Evolutionary conservation across 371 early-diverging fungal genomes (phyloP), one percentile per base, ranked within the genome.

Genomic region (Fennellomyces sp.): DNA sequence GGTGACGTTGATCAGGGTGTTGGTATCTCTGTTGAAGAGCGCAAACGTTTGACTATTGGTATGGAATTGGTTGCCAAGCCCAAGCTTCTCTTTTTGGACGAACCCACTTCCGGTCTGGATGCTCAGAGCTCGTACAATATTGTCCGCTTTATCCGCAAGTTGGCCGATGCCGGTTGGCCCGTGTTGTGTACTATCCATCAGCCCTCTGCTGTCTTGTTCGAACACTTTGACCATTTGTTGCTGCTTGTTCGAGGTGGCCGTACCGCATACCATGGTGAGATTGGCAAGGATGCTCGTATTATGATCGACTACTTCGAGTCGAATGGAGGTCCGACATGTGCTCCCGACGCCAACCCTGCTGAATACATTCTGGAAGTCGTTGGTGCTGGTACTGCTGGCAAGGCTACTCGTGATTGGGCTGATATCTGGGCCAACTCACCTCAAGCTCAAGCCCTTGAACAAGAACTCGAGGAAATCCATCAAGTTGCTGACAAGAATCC

Each of bases 91-190:
- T 91, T 91, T 72, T 72, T 94, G 54, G 94, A 94, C 69, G 94
- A 94, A 67, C 92, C 93, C 17, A 93, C 93, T n/a, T 86, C 87
- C 31, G 82, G 92, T 58, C 72, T 84, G 27, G 90, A 84, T 61
- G 78, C 82, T 3, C 81, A 82, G 61, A 87, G 88, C 21, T 85
- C 88, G 21, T 81, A 80, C 68, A 87, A 85, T 61, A 86, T 91
- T 48, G 68, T 91, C 6, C 77, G 80, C 6, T 73, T 89, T 58
- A 71, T 91, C 47, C 84, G 84, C 50, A 81, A 83, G 2, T 69
- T 91, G 47, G 82, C 87, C 6, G 75, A 66, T 30, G 72, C 70
- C 35, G 86, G 88, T 13, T 81, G 81, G 70, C 80, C 85, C 31
- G 72, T 87, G 15, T 61, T 87, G 41, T 81, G 80, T 65, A 85